Evolutionary conservation across 768 basidiomycete species (phyloP).

Genomic region (Trametes cubensis): DNA sequence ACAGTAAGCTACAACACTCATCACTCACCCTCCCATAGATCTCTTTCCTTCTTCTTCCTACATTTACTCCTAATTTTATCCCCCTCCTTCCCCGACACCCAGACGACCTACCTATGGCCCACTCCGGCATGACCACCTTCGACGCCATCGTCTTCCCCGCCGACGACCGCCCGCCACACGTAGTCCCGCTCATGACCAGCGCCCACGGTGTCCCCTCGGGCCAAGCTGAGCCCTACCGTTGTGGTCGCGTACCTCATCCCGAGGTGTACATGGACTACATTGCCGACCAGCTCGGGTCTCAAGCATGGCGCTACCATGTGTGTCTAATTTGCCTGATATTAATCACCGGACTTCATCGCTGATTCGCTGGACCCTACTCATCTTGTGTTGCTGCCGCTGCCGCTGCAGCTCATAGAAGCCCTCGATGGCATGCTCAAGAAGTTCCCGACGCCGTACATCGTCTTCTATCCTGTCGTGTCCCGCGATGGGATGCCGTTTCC

Average conservation of each 20-base stretch:
- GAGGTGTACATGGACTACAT: slow-evolving; percentile 88
- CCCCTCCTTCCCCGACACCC: neutral
- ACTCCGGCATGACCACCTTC: slow-evolving; percentile 56
- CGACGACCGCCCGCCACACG: slow-evolving; percentile 74
- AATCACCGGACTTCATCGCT: slow-evolving; percentile 21
- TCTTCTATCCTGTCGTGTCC: slow-evolving; percentile 76
- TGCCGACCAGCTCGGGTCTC: slow-evolving; percentile 67
- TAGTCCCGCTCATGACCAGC: slow-evolving; percentile 79
- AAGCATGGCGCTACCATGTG: slow-evolving; percentile 77
- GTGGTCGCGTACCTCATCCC: slow-evolving; percentile 75
- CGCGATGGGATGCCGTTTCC: slow-evolving; percentile 85
- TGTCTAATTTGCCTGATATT: slow-evolving; percentile 26
- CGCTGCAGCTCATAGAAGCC: slow-evolving; percentile 63
- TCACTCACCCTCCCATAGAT: slow-evolving; percentile 11
- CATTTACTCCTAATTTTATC: slow-evolving; percentile 16
- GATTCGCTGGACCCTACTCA: slow-evolving; percentile 17
- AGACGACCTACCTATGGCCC: slow-evolving; percentile 46
- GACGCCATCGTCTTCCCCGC: slow-evolving; percentile 79
- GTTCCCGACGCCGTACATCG: slow-evolving; percentile 77
- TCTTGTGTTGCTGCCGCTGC: slow-evolving; percentile 40
- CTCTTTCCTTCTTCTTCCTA: slow-evolving; percentile 5
- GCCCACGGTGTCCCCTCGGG: slow-evolving; percentile 32
- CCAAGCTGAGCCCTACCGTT: slow-evolving; percentile 39
- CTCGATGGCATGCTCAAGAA: slow-evolving; percentile 81
- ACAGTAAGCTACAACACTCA: slow-evolving; percentile 17